phyloP scores from a whole-genome alignment of 805 yeast species.

The Ogataea corticis region DNA sequence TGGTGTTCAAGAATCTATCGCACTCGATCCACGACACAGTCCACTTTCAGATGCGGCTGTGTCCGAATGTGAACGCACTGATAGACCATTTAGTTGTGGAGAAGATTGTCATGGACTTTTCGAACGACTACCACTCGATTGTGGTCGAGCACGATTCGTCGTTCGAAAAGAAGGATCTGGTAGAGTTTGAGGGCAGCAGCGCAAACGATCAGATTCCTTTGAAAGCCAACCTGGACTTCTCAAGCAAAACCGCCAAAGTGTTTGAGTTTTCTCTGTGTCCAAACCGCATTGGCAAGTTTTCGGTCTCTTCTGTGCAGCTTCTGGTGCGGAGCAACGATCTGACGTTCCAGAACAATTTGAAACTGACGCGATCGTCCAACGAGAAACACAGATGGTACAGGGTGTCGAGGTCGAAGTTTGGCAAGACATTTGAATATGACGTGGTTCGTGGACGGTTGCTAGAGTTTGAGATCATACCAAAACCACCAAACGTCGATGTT shows the following conservation, averaged over 20 bases:
- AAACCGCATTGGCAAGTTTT: conserved; percentile 26
- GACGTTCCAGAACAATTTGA: conserved; percentile 18
- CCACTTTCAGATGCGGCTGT: conserved; percentile 34
- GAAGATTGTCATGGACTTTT: conserved; percentile 22
- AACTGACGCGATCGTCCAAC: conserved; percentile 1
- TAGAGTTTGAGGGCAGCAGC: conserved; percentile 5
- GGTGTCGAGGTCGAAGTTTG: conserved; percentile 12
- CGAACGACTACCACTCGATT: conserved; percentile 15
- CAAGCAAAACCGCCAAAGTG: conserved; percentile 13
- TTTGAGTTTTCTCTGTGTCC: conserved; percentile 25
- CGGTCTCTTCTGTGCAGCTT: conserved; percentile 21
- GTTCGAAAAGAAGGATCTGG: background rate
- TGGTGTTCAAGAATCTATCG: conserved; percentile 19
- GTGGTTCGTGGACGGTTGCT: conserved; percentile 15
- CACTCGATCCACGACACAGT: conserved; percentile 24
- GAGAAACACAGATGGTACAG: conserved; percentile 19
- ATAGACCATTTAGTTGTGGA: conserved; percentile 19
- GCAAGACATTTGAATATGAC: conserved; percentile 16
- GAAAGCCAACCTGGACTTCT: conserved; percentile 20
- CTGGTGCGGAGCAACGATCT: conserved; percentile 14
- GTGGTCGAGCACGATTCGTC: conserved; percentile 13
- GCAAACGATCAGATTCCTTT: conserved; percentile 9
- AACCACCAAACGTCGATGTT: conserved; percentile 38
- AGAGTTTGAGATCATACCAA: conserved; percentile 38
- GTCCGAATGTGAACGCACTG: conserved; percentile 28